These are phyloP conservation scores for Diaporthe amygdali DNA, from an alignment of 2,329 filamentous ascomycete species.

Conservation along the genomic window DNA sequence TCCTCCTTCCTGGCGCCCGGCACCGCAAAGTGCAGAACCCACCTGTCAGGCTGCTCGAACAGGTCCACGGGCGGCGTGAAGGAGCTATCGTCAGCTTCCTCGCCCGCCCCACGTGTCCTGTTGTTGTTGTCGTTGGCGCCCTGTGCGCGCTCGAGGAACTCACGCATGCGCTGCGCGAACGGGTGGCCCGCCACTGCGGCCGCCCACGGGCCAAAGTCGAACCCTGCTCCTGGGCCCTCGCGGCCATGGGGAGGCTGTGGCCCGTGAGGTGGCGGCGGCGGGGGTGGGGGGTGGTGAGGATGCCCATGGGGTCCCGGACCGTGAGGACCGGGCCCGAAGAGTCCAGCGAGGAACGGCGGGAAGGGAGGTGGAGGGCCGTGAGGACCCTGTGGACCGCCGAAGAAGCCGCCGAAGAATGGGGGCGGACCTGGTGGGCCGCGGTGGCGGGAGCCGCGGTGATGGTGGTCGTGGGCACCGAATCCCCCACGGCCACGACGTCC, in stretches of 20 bases:
- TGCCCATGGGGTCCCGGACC: slow-evolving; percentile 29
- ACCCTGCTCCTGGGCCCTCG: slow-evolving; percentile 28
- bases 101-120: slow-evolving; percentile 26
- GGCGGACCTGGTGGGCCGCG: slow-evolving; percentile 29
- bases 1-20: slow-evolving; percentile 83
- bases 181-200: slow-evolving; percentile 47
- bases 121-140: slow-evolving; percentile 26
- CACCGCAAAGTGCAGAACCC: slow-evolving; percentile 73
- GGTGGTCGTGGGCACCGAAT: slow-evolving; percentile 23
- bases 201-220: slow-evolving; percentile 47
- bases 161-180: slow-evolving; percentile 46
- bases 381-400: slow-evolving; percentile 14
- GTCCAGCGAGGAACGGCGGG: slow-evolving; percentile 15
- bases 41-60: slow-evolving; percentile 68
- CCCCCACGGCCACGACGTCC: slow-evolving; percentile 27
- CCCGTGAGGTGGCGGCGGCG: not conserved
- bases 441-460: slow-evolving; percentile 24
- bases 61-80: slow-evolving; percentile 75
- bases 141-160: slow-evolving; percentile 40
- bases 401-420: slow-evolving; percentile 28
- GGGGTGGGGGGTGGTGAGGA: not conserved
- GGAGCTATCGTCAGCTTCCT: slow-evolving; percentile 38
- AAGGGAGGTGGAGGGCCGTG: slow-evolving; percentile 12
- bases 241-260: slow-evolving; percentile 29
- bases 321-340: slow-evolving; percentile 17